phyloP scores from a whole-genome alignment of 2,329 filamentous ascomycete species.

The Lachnellula cervina region DNA sequence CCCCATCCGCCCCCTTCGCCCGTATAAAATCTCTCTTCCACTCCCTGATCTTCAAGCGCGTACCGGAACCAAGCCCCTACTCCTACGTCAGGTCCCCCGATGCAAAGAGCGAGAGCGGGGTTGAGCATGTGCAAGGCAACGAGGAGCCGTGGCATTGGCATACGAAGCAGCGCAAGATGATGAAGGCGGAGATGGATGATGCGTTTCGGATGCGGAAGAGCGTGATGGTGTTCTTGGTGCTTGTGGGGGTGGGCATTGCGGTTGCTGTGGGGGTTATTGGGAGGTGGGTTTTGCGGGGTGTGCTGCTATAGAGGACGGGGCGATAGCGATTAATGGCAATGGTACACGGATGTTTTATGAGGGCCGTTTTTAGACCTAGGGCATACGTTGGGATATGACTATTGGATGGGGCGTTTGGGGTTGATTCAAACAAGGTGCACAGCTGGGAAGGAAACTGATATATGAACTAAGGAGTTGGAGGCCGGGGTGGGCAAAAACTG shows the following conservation, averaged over 20 bases:
- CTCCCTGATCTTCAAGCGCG: conserved; percentile 16
- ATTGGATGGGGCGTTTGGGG: too few species aligned
- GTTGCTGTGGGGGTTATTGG: conserved; percentile 1
- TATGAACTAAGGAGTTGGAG: too few species aligned
- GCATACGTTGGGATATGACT: too few species aligned
- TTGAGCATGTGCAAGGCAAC: conserved; percentile 4
- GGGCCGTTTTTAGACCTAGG: not conserved
- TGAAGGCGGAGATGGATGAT: conserved; percentile 31
- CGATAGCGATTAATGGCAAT: not conserved
- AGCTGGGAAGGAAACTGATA: too few species aligned
- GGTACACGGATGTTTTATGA: not conserved
- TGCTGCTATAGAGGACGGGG: not conserved
- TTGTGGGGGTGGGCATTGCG: conserved; percentile 2
- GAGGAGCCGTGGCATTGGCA: conserved; percentile 31
- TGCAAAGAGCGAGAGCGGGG: not conserved
- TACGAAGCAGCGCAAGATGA: conserved; percentile 30
- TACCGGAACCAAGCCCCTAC: conserved; percentile 17
- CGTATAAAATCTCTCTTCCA: conserved; percentile 17
- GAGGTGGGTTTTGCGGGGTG: conserved; percentile 7
- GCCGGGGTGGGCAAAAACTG: too few species aligned
- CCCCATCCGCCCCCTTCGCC: conserved; percentile 13
- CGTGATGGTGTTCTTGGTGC: conserved; percentile 21
- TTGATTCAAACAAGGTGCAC: too few species aligned
- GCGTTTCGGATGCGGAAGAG: conserved; percentile 29
- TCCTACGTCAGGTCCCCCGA: conserved; percentile 22